Evolutionary conservation across 768 basidiomycete species (phyloP), one percentile per base, ranked within the genome.

Genomic region (Tricholoma sp.): DNA sequence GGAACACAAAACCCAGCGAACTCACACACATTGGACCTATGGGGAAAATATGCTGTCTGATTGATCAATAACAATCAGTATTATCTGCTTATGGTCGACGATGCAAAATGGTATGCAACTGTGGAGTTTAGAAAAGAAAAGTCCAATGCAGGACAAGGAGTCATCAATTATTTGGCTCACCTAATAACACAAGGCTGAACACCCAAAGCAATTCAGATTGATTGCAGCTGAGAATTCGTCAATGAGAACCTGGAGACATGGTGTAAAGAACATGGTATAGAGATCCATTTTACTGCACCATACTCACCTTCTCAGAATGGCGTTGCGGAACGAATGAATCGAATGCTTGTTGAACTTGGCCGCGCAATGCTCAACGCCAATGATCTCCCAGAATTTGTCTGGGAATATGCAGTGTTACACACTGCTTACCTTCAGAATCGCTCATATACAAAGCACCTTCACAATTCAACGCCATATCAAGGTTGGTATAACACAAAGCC

Each of bases 241-340:
- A 46, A 41, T 31, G n/a, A 46, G 14, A 27, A 31, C 5, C 10
- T 55, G 14, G 43, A 55, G n/a, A n/a, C 8, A 11, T 55, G 54
- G 31, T 29, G 24, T 19, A 47, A 55, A 0, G 24, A 50, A 1
- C 51, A 64, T 7, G 76, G 78, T 1, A 76, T 68, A 0, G 27
- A 27, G 3, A 27, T 27, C 2, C 24, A 27, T 27, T 27, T 27
- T 27, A 27, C 24, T 27, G 24, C 24, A 27, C 24, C 24, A 27
- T 27, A 27, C 24, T 27, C 24, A 27, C 24, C 24, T 27, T 27
- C 24, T 27, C 67, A 74, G 45, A 76, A 76, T 41, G 71, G 75
- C 0, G 54, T 72, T 5, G 67, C 72, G 4, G 68, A 76, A 51
- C 49, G 65, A 9, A 59, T 64, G 5, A 75, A 72, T 53, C 55